A percentile compares a stretch with the other conserved stretches of the same genome.
These are phyloP conservation scores for Hypoxylon crocopeplum DNA, from an alignment of 495 filamentous ascomycete genomes.

Conservation along the genomic window DNA sequence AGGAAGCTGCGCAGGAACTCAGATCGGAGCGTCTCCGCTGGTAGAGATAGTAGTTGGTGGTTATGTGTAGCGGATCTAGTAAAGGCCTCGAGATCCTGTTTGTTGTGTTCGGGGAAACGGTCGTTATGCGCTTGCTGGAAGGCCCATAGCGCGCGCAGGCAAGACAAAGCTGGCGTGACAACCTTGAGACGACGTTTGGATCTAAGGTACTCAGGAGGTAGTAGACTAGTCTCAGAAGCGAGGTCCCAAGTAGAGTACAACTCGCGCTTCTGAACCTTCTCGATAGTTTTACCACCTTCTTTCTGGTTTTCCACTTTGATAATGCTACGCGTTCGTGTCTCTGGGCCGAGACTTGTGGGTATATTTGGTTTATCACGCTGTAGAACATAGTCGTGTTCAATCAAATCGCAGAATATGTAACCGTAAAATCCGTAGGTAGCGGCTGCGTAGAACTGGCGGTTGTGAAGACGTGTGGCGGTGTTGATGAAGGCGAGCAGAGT, in stretches of 20 bases:
- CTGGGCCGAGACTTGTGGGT: constrained; percentile 64
- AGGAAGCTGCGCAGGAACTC: constrained; percentile 84
- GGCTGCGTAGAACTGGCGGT: constrained; percentile 86
- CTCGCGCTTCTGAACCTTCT: constrained; percentile 92
- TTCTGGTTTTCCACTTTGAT: constrained; percentile 73
- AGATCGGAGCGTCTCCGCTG: constrained; percentile 73
- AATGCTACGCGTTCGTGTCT: constrained; percentile 80
- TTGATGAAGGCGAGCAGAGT: constrained; percentile 77
- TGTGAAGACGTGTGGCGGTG: constrained; percentile 75
- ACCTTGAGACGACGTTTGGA: constrained; percentile 71
- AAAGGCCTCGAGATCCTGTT: constrained; percentile 68
- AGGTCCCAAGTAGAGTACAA: constrained; percentile 81
- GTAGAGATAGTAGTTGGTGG: constrained; percentile 78
- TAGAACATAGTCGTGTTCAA: constrained; percentile 85
- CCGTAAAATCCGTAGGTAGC: constrained; percentile 90
- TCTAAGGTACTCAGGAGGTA: constrained; percentile 72
- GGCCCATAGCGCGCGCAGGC: constrained; percentile 83
- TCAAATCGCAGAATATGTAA: constrained; percentile 91
- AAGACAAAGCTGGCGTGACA: constrained; percentile 81
- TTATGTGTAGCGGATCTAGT: constrained; percentile 77
- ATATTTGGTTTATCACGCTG: constrained; percentile 83
- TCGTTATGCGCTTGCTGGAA: constrained; percentile 59
- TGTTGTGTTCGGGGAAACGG: constrained; percentile 43
- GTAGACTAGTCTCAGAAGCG: constrained; percentile 72
- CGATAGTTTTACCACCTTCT: constrained; percentile 73